Evolutionary conservation across 371 early-diverging fungal genomes (phyloP).

Genomic region (Rhizopus stolonifer): DNA sequence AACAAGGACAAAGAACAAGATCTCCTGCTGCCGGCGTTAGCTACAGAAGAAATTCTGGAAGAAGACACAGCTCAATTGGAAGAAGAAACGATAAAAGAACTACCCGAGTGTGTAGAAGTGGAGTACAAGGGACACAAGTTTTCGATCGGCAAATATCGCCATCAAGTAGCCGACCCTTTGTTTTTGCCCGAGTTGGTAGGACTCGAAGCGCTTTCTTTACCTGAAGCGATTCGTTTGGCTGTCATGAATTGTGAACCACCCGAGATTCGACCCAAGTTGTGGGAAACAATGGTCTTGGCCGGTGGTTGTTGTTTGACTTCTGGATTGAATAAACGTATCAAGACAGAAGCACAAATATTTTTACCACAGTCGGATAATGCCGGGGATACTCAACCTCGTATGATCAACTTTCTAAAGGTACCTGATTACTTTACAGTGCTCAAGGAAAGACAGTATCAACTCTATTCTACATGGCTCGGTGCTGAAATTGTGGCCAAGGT

Average conservation of each 20-base stretch:
- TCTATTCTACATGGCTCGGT: slow-evolving; percentile 67
- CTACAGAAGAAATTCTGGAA: slow-evolving; percentile 35
- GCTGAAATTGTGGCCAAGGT: slow-evolving; percentile 82
- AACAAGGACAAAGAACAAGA: slow-evolving; percentile 31
- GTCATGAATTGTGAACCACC: slow-evolving; percentile 70
- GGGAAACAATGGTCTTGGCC: slow-evolving; percentile 78
- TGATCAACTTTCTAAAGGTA: slow-evolving; percentile 67
- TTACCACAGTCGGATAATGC: slow-evolving; percentile 72
- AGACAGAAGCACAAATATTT: slow-evolving; percentile 53
- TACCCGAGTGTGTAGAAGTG: slow-evolving; percentile 15
- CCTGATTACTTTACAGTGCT: slow-evolving; percentile 77
- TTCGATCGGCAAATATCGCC: slow-evolving; percentile 62
- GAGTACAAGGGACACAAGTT: slow-evolving; percentile 41
- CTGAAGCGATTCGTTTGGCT: slow-evolving; percentile 66
- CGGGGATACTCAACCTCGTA: slow-evolving; percentile 76
- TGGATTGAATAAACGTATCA: slow-evolving; percentile 52
- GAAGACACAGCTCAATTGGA: slow-evolving; percentile 10
- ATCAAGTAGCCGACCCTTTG: slow-evolving; percentile 60
- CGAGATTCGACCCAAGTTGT: slow-evolving; percentile 73
- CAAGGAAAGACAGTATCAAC: slow-evolving; percentile 64
- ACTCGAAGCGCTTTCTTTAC: slow-evolving; percentile 41
- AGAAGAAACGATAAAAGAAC: slow-evolving; percentile 8
- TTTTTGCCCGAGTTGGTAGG: slow-evolving; percentile 61
- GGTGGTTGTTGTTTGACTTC: slow-evolving; percentile 58
- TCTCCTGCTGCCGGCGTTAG: slow-evolving; percentile 35